Base-by-base conservation (phyloP, 371 early-diverging fungal species). In the Astathelohania contejeani region DNA sequence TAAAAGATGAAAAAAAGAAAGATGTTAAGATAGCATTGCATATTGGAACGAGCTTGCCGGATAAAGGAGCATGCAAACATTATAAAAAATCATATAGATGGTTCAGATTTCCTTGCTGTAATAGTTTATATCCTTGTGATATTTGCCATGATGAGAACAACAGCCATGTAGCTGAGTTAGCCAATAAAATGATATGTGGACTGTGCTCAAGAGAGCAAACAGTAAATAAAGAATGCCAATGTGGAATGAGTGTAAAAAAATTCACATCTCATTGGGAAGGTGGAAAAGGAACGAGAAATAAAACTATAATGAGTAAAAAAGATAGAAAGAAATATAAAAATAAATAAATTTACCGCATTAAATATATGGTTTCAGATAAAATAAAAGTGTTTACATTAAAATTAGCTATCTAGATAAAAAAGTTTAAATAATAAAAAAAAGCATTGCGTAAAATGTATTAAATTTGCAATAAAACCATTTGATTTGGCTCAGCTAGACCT, bases 91-190 rank as follows among this genome's bases (percentile, higher is more conserved):
- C 86, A 3, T 83, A 81, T 49, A 79, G 90, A 45, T 90, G 90
- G 90, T 86, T 92, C 73, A 78, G 90, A 14, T 95, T 95, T 72
- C 85, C 88, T 0, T 95, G 95, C 75, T 88, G 88, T 66, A 79
- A 79, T 49, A 53, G 49, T 56, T 70, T 83, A 1, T 90, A 81
- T 72, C 81, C 92, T 0, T 95, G 95, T 69, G 90, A 88, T 73
- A 61, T 77, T 10, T 95, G 95, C 66, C 95, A 95, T 60, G 85
- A 90, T 58, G 70, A 69, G 46, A 38, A 63, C 26, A 83, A 84
- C 49, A 76, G 74, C 38, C 89, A 88, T 57, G 43, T 19, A 18
- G 16, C 32, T 37, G 46, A 60, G 43, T 25, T 55, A 12, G 91
- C 90, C 0, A 83, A 75, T 46, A 68, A 81, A 23, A 86, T 88